Evolutionary conservation across 169 alveolate genomes (phyloP).

Genomic region (Eimeria falciformis): DNA sequence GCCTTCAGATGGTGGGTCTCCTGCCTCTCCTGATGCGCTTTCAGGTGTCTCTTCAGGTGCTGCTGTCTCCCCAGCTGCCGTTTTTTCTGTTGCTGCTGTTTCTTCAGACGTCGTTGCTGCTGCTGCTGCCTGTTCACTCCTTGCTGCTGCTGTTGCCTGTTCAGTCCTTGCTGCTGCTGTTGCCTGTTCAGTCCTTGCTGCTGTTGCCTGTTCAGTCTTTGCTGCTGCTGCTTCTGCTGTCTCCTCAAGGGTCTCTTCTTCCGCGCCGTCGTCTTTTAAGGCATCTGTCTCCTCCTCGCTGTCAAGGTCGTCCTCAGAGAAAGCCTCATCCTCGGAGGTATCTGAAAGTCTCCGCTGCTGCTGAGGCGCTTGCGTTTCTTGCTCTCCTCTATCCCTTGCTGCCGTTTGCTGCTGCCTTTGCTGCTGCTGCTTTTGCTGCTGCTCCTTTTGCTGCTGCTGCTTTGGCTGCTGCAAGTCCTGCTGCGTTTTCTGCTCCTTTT

Average conservation of each 20-base stretch:
- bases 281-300: too few relatives aligned
- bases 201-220: not conserved
- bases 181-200: not conserved
- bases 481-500: not conserved
- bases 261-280: too few relatives aligned
- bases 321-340: too few relatives aligned
- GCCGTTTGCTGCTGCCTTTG: not conserved
- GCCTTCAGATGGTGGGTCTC: not conserved
- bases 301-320: too few relatives aligned
- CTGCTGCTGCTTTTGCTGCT: constrained; percentile 27
- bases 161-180: not conserved
- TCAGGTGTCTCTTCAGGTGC: not conserved
- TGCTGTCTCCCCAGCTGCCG: not conserved
- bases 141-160: not conserved
- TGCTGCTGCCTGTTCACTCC: not conserved
- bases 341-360: too few relatives aligned
- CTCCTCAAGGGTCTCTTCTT: too few relatives aligned
- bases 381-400: too few relatives aligned
- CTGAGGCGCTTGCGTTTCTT: not conserved
- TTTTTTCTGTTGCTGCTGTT: not conserved
- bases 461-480: not conserved
- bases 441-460: not conserved
- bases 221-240: not conserved
- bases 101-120: not conserved
- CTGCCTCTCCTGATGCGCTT: not conserved